A percentile compares a stretch with the other conserved stretches of the same genome.
These are phyloP conservation scores for Vanrija sp. DNA, from an alignment of 1,284 basidiomycete species.

Conservation along the genomic window DNA sequence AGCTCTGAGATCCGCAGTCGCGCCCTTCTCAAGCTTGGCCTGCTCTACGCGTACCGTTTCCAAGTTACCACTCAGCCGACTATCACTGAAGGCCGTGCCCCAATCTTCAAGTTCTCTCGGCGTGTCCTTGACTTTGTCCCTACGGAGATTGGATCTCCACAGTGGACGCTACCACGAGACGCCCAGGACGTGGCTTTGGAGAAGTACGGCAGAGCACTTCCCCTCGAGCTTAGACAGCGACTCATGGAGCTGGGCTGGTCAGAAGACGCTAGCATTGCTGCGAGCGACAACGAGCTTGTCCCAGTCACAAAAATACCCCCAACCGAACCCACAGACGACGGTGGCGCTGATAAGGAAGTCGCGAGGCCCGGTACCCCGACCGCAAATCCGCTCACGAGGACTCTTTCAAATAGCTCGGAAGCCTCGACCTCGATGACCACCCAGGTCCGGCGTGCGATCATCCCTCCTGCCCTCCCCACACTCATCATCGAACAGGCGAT, in stretches of 20 bases:
- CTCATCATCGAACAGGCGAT: constrained; percentile 30
- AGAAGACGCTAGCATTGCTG: constrained; percentile 26
- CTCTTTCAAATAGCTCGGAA: constrained; percentile 2
- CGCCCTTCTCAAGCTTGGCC: constrained; percentile 28
- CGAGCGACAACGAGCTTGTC: constrained; percentile 32
- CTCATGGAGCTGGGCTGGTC: constrained; percentile 45
- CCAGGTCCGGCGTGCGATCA: constrained; percentile 17
- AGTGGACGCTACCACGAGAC: constrained; percentile 36
- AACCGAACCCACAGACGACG: constrained; percentile 15
- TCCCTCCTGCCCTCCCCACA: constrained; percentile 28
- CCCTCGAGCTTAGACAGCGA: constrained; percentile 38
- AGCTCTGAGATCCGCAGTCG: constrained; percentile 9
- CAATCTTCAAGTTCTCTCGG: constrained; percentile 32
- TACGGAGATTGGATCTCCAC: constrained; percentile 37
- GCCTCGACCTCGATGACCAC: not conserved
- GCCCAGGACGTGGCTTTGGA: constrained; percentile 37
- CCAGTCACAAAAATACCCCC: constrained; percentile 31
- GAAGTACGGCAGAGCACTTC: constrained; percentile 36
- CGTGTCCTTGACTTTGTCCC: constrained; percentile 36
- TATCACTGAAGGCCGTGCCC: constrained; percentile 31
- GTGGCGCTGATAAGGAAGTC: not conserved
- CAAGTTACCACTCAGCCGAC: constrained; percentile 33
- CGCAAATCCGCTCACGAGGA: not conserved
- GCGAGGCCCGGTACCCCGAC: constrained; percentile 2
- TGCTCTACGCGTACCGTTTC: constrained; percentile 35